These are phyloP conservation scores for Daldinia concentrica DNA, from an alignment of 495 filamentous ascomycete species.

Conservation along the genomic window DNA sequence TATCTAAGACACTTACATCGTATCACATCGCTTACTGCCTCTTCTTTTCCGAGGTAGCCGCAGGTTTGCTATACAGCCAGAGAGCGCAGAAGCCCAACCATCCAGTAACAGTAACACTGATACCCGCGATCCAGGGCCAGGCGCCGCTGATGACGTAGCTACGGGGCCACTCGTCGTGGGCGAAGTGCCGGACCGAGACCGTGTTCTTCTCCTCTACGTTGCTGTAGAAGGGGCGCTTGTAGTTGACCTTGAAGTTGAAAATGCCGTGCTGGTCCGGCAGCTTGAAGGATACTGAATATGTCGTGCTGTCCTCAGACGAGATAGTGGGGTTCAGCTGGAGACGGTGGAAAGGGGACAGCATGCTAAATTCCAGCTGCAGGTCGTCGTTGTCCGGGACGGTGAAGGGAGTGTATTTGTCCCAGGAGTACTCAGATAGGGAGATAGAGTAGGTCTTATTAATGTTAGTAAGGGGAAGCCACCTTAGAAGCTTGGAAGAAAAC, in stretches of 20 bases:
- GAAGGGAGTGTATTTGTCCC: slow-evolving; percentile 77
- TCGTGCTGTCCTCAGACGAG: slow-evolving; percentile 71
- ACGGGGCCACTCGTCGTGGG: slow-evolving; percentile 94
- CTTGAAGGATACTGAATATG: slow-evolving; percentile 79
- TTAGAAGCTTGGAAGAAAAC: slow-evolving; percentile 47
- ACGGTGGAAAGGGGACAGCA: slow-evolving; percentile 99
- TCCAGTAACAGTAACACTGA: slow-evolving; percentile 81
- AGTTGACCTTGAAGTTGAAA: slow-evolving; percentile 95
- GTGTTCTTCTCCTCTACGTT: slow-evolving; percentile 93
- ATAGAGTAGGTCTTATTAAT: slow-evolving; percentile 78
- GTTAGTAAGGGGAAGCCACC: slow-evolving; percentile 13
- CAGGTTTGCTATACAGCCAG: slow-evolving; percentile 88
- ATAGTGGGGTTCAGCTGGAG: slow-evolving; percentile 69
- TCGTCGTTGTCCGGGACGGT: slow-evolving; percentile 70
- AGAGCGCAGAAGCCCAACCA: slow-evolving; percentile 86
- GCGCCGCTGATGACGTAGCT: slow-evolving; percentile 89
- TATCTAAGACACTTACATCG: slow-evolving; percentile 1
- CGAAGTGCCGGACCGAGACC: slow-evolving; percentile 93
- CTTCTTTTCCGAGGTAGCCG: slow-evolving; percentile 70
- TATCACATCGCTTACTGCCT: slow-evolving; percentile 62
- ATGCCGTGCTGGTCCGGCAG: slow-evolving; percentile 97
- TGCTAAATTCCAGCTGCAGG: slow-evolving; percentile 95
- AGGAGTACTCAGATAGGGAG: slow-evolving; percentile 83
- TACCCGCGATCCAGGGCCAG: slow-evolving; percentile 95
- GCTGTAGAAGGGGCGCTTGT: slow-evolving; percentile 91